Percentiles rank a stretch among this genome's conserved stretches.
Evolutionary conservation across 179 eudicot genomes (phyloP).

Genomic region (Patellifolia procumbens): DNA sequence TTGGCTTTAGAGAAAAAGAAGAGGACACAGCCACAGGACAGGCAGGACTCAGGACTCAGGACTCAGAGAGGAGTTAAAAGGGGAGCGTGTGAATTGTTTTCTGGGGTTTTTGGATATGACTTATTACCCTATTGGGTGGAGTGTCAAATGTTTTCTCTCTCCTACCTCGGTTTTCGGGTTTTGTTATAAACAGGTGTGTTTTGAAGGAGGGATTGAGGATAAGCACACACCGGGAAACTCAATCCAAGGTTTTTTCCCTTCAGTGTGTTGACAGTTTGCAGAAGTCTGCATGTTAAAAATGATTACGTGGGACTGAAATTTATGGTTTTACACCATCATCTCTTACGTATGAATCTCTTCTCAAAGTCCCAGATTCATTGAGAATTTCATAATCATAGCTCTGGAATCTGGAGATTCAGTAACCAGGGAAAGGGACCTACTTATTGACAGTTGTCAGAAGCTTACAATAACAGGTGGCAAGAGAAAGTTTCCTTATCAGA

Average conservation of each 20-base stretch:
- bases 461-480: slow-evolving; percentile 12
- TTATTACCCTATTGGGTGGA: background rate
- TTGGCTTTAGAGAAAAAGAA: background rate
- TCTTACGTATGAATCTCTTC: slow-evolving; percentile 20
- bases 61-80: background rate
- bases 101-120: slow-evolving; percentile 25
- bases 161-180: no score
- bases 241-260: background rate
- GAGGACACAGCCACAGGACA: no score
- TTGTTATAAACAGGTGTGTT: slow-evolving; percentile 22
- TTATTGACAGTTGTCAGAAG: slow-evolving; percentile 20
- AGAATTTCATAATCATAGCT: background rate
- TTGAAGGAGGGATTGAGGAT: slow-evolving; percentile 24
- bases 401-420: slow-evolving; percentile 1
- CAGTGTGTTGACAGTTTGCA: slow-evolving; percentile 38
- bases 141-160: slow-evolving; percentile 8
- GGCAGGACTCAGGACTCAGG: no score
- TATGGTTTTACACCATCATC: slow-evolving; percentile 19
- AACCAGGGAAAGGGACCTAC: background rate
- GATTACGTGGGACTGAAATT: slow-evolving; percentile 26
- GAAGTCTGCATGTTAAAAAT: slow-evolving; percentile 4
- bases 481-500: slow-evolving; percentile 11
- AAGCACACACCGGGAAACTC: slow-evolving; percentile 34
- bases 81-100: background rate
- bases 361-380: slow-evolving; percentile 20